A percentile compares a stretch with the other conserved stretches of the same genome.
These are phyloP conservation scores for Benincasa hispida DNA, from an alignment of 306 rosid species.

Conservation along the genomic window DNA sequence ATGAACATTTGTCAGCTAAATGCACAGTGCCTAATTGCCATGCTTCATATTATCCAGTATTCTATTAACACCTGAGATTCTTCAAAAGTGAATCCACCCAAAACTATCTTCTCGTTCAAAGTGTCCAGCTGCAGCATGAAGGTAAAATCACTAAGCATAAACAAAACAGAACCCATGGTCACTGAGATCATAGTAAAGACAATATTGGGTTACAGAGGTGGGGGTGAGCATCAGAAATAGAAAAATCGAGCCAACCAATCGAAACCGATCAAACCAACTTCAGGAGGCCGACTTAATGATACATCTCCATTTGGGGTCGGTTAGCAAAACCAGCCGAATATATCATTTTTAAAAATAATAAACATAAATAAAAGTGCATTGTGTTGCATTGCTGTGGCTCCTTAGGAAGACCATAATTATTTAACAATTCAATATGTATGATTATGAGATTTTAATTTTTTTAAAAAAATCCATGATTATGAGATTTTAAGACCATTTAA, in stretches of 20 bases:
- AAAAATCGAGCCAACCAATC: not conserved
- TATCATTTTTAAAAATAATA: too few species aligned
- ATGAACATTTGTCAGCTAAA: conserved; percentile 9
- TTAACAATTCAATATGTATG: too few species aligned
- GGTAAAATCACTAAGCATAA: not conserved
- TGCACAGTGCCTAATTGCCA: conserved; percentile 1
- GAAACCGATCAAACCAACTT: not conserved
- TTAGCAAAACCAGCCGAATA: not conserved
- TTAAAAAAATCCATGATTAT: too few species aligned
- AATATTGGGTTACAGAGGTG: not conserved
- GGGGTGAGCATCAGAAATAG: not conserved
- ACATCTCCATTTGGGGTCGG: not conserved
- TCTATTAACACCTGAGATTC: conserved; percentile 29
- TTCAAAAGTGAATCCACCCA: conserved; percentile 10
- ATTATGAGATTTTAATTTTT: too few species aligned
- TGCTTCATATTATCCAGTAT: not conserved
- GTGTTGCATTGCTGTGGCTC: not conserved
- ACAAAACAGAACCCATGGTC: conserved; percentile 8
- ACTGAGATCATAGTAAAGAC: not conserved
- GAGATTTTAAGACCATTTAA: too few species aligned
- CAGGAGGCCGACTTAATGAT: not conserved
- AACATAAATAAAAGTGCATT: too few species aligned
- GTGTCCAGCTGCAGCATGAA: conserved; percentile 50
- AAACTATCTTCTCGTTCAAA: conserved; percentile 53
- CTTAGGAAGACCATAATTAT: not conserved